A percentile compares a stretch with the other conserved stretches of the same genome.
Conservation (phyloP, 148 eudicot genomes). For the Polygonum aviculare region DNA sequence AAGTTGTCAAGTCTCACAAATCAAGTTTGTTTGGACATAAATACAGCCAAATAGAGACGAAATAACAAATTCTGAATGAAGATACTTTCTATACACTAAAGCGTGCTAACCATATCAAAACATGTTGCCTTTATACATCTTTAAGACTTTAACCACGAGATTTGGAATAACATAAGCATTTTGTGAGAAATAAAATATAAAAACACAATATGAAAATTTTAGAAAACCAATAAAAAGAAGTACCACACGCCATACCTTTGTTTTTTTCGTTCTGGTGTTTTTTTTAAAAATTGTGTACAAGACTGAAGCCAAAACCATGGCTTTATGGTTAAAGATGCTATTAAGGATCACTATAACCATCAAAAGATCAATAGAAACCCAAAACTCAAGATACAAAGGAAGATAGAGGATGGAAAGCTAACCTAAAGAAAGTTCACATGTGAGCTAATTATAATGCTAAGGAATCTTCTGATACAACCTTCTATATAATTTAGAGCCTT, state of each 20-base stretch:
- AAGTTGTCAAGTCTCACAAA: background rate
- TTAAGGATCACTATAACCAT: too few relatives aligned
- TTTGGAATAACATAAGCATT: too few relatives aligned
- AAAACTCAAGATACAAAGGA: background rate
- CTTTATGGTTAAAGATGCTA: too few relatives aligned
- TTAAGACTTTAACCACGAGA: too few relatives aligned
- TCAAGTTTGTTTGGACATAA: background rate
- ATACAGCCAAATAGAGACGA: background rate
- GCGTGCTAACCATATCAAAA: background rate
- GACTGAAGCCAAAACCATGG: too few relatives aligned
- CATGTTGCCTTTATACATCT: too few relatives aligned
- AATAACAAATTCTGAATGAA: background rate
- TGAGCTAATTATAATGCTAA: background rate
- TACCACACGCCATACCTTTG: too few relatives aligned
- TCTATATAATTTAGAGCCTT: conserved; percentile 71
- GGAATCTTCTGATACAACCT: conserved; percentile 62
- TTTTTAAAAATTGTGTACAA: too few relatives aligned
- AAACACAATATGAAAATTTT: too few relatives aligned
- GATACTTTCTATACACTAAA: background rate
- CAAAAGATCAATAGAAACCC: background rate
- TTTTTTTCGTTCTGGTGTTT: too few relatives aligned
- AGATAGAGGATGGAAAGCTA: background rate
- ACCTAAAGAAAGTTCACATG: background rate
- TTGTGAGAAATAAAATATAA: too few relatives aligned
- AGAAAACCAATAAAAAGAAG: too few relatives aligned